Evolutionary conservation across 2,329 filamentous ascomycete genomes (phyloP), one percentile per base, ranked within the genome.

Genomic region (Aspergillus persii): DNA sequence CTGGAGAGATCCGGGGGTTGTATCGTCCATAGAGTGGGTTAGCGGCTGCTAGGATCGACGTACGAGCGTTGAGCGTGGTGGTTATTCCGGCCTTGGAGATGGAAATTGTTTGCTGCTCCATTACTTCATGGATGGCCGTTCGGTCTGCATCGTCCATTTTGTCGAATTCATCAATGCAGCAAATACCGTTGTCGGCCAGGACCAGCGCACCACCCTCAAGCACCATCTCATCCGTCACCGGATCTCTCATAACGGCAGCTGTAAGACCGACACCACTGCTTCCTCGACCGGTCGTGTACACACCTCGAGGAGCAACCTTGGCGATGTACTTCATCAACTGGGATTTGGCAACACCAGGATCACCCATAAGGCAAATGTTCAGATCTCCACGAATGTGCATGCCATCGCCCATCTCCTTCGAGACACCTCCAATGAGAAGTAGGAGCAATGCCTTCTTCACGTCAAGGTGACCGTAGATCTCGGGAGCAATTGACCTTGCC

Each of bases 341-440:
- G 41, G 95, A 99, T 80, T 99, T 99, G 80, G 95, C 95, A 73
- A 99, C 95, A 91, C 95, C 95, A 74, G 95, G 95, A 72, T 99
- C 95, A 83, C 95, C 95, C 95, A 99, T 99, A 71, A 99, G 80
- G 76, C 95, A 98, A 63, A 99, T 89, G 79, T 99, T 99, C 81
- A 99, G 96, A 72, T 99, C 95, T 69, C 95, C 95, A 83, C 95
- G 92, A 74, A 99, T 99, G 70, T 92, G 90, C 95, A 99, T 98
- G 61, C 95, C 95, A 71, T 99, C 95, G 54, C 92, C 92, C 85
- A 98, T 96, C 71, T 95, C 89, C 77, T 99, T 99, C 3, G 88
- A 95, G 1, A 97, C 94, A 80, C 95, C 95, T 62, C 95, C 95
- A 65, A 99, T 96, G 36, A 99, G 86, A 31, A 98, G 87, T 4